Conservation (phyloP, 371 early-diverging fungal species). For the Mucor piriformis region DNA sequence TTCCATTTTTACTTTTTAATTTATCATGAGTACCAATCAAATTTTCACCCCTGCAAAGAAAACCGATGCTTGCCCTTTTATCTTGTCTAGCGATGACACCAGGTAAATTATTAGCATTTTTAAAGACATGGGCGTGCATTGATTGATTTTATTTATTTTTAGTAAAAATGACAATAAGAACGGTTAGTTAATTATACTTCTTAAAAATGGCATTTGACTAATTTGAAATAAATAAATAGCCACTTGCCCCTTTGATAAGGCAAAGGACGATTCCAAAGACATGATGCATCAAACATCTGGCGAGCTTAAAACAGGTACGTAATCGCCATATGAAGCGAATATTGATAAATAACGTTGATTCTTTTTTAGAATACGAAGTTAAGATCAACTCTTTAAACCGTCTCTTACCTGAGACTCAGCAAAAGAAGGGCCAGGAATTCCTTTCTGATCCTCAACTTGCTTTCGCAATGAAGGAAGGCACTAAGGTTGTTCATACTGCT, state of each 20-base stretch:
- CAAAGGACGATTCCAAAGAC: slow-evolving; percentile 11
- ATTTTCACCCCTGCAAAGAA: slow-evolving; percentile 1
- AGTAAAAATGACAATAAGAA: too few relatives aligned
- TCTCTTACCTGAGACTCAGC: slow-evolving; percentile 18
- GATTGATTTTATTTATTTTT: too few relatives aligned
- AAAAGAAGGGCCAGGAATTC: slow-evolving; percentile 14
- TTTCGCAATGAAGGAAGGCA: slow-evolving; percentile 55
- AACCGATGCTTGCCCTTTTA: slow-evolving; percentile 11
- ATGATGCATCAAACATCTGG: slow-evolving; percentile 18
- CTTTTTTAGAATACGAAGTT: not conserved
- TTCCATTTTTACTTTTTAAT: slow-evolving; percentile 2
- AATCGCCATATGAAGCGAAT: not conserved
- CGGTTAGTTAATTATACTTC: not conserved
- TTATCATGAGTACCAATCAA: slow-evolving; percentile 7
- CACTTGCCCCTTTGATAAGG: slow-evolving; percentile 14
- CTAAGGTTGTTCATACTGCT: slow-evolving; percentile 56
- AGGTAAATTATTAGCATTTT: too few relatives aligned
- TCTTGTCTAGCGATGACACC: not conserved
- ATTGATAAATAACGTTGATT: not conserved
- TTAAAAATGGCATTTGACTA: not conserved
- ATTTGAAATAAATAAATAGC: not conserved
- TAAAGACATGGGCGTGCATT: too few relatives aligned
- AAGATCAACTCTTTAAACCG: slow-evolving; percentile 12
- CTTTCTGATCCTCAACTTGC: slow-evolving; percentile 46
- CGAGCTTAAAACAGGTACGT: not conserved